phyloP scores from a whole-genome alignment of 2,329 filamentous ascomycete species.

The Aspergillus sp. region DNA sequence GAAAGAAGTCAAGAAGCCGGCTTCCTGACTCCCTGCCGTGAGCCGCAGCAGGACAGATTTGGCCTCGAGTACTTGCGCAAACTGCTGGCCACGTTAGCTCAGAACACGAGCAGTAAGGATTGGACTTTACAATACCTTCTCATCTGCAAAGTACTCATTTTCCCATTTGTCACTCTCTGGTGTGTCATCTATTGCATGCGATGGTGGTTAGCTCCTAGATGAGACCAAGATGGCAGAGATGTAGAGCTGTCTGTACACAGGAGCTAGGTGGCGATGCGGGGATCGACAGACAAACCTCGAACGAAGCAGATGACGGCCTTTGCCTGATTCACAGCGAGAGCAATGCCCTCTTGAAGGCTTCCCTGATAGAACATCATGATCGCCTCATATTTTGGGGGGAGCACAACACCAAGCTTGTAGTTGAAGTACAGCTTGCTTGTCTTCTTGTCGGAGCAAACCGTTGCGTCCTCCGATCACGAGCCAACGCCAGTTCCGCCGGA shows the following conservation, averaged over 20 bases:
- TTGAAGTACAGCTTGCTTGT: background rate
- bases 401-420: background rate
- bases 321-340: constrained; percentile 64
- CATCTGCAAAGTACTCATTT: constrained; percentile 55
- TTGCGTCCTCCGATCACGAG: constrained; percentile 17
- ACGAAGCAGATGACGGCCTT: constrained; percentile 86
- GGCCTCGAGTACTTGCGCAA: constrained; percentile 52
- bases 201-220: too few species aligned
- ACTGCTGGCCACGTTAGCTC: constrained; percentile 33
- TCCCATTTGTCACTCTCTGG: constrained; percentile 71
- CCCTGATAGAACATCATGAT: constrained; percentile 74
- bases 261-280: constrained; percentile 5
- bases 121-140: constrained; percentile 42
- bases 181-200: constrained; percentile 53
- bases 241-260: too few species aligned
- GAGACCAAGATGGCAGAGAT: background rate
- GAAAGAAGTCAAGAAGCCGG: constrained; percentile 74
- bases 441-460: constrained; percentile 14
- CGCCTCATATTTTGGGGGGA: constrained; percentile 4
- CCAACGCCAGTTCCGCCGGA: background rate
- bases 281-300: constrained; percentile 51
- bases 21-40: constrained; percentile 69
- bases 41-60: constrained; percentile 69
- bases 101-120: background rate
- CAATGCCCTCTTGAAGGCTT: constrained; percentile 74